Conservation (phyloP, 345 rosid species). For the thale cress (Arabidopsis thaliana) region TAIR10.1 NC_003070.9:27801501-27802000, state of each 20-base stretch:
- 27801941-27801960: background rate
- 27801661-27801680: slow-evolving; percentile 97
- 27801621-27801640: slow-evolving; percentile 55
- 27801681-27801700: slow-evolving; percentile 94
- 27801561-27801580: slow-evolving; percentile 65
- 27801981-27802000: slow-evolving; percentile 5
- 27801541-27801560: slow-evolving; percentile 64
- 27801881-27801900: background rate
- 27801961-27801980: background rate
- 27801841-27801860: slow-evolving; percentile 72
- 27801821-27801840: slow-evolving; percentile 99
- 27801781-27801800: slow-evolving; percentile 32
- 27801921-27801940: slow-evolving; percentile 1
- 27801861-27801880: slow-evolving; percentile 14
- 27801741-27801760: background rate
- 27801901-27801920: slow-evolving; percentile 1
- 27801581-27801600: slow-evolving; percentile 92
- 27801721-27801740: slow-evolving; percentile 36
- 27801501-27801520: slow-evolving; percentile 93
- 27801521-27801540: slow-evolving; percentile 88
- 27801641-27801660: slow-evolving; percentile 79
- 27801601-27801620: slow-evolving; percentile 62
- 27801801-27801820: slow-evolving; percentile 87
- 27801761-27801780: slow-evolving; percentile 2
- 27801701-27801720: slow-evolving; percentile 65